Base-by-base conservation (phyloP, 2,329 filamentous ascomycete species). In the Stemphylium lycopersici region DNA sequence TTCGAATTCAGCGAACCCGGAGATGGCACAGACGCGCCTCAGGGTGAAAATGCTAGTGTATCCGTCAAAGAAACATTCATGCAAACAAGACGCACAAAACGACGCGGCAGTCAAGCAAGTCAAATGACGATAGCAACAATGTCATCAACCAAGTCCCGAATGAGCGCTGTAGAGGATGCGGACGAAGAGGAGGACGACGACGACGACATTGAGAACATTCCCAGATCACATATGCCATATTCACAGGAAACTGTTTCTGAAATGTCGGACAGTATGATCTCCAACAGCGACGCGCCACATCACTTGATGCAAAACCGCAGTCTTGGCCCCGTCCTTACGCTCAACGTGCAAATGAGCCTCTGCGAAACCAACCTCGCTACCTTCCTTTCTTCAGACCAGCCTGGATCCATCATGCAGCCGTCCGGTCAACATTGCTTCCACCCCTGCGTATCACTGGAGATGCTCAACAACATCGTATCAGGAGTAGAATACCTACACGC, bases 341-440 rank as follows among this genome's bases (percentile, higher is more conserved):
- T 89, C 7, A 86, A 88, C 67, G 85, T 89, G n/a, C 86, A 89
- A 65, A 89, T 89, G 85, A 84, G 83, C 4, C 77, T 87, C 3
- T 84, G 87, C 67, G 85, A 86, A 0, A 78, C 87, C 47, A 87
- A 84, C 2, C 77, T 90, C 10, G 80, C 82, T 7, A 81, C 83
- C 1, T 88, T 85, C 62, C 69, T 89, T 4, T 81, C 69, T 1
- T 62, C 62, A 29, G 51, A 67, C 43, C 55, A 57, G 13, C 12
- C 53, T 4, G 34, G 49, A 1, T 56, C 56, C 8, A 58, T 40
- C n/a, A 49, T 48, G 15, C 53, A 57, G 22, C 46, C 57, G 10
- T 33, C 52, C 8, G 70, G 76, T 5, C 77, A 77, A 4, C 87
- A 89, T 70, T 89, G 87, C 66, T 89, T 86, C 68, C 87, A 89